Evolutionary conservation across 2,329 filamentous ascomycete genomes (phyloP).

Genomic region (Trichothecium sympodiale): DNA sequence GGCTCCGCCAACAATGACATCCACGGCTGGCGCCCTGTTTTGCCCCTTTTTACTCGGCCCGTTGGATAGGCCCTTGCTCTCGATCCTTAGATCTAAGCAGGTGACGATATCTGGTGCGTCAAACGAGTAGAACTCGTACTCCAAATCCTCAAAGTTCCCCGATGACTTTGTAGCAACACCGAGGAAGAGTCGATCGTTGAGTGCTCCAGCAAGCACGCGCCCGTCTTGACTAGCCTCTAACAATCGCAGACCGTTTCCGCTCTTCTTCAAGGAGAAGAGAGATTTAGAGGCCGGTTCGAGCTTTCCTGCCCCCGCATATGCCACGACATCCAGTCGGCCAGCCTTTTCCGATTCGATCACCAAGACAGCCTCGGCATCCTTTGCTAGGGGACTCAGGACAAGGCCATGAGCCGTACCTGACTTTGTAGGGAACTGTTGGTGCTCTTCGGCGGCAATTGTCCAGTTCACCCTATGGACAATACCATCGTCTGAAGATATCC

Average conservation of each 20-base stretch:
- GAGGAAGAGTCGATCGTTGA: constrained; percentile 25
- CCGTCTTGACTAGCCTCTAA: constrained; percentile 43
- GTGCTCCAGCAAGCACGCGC: constrained; percentile 37
- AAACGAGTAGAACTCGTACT: constrained; percentile 47
- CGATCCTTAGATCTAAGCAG: constrained; percentile 50
- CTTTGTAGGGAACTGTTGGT: constrained; percentile 22
- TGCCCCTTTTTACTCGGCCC: constrained; percentile 9
- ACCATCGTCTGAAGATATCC: constrained; percentile 50
- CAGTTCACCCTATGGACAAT: constrained; percentile 47
- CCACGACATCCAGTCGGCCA: constrained; percentile 26
- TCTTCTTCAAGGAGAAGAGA: constrained; percentile 24
- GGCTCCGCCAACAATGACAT: constrained; percentile 67
- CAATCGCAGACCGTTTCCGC: constrained; percentile 22
- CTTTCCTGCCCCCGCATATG: constrained; percentile 27
- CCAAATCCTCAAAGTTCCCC: constrained; percentile 15
- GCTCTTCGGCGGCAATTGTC: constrained; percentile 34
- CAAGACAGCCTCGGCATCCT: constrained; percentile 35
- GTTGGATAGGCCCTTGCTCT: constrained; percentile 10
- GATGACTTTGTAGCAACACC: constrained; percentile 14
- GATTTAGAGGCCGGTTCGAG: constrained; percentile 18
- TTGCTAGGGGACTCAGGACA: constrained; percentile 21
- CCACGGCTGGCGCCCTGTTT: constrained; percentile 35
- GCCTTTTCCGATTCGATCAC: constrained; percentile 31
- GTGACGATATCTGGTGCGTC: constrained; percentile 53
- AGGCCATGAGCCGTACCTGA: constrained; percentile 35